Conservation (phyloP, 1,284 basidiomycete genomes). For the Moesziomyces parantarcticus region DNA sequence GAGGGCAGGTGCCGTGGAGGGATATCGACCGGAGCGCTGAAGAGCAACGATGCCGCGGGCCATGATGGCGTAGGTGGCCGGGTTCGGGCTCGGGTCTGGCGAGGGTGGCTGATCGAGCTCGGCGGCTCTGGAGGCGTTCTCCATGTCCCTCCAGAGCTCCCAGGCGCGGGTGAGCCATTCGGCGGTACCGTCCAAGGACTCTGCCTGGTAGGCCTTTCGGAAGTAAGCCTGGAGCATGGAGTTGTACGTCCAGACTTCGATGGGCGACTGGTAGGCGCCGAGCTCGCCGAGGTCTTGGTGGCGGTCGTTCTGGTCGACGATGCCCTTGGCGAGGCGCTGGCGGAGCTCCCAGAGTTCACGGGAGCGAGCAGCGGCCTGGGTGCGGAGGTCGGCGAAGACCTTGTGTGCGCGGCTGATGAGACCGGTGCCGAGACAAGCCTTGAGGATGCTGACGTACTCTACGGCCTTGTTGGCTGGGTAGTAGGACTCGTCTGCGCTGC, state of each 20-base stretch:
- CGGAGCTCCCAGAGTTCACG: constrained; percentile 45
- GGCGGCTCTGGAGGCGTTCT: constrained; percentile 7
- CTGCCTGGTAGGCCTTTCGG: constrained; percentile 51
- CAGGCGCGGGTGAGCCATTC: constrained; percentile 56
- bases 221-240: constrained; percentile 62
- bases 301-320: constrained; percentile 36
- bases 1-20: constrained; percentile 34
- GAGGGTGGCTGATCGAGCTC: constrained; percentile 29
- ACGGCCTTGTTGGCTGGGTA: constrained; percentile 53
- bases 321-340: constrained; percentile 31
- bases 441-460: constrained; percentile 59
- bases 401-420: constrained; percentile 61
- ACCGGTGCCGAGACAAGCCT: constrained; percentile 62
- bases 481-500: constrained; percentile 51
- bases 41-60: constrained; percentile 57
- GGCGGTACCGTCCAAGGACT: constrained; percentile 34
- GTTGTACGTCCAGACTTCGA: constrained; percentile 60
- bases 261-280: constrained; percentile 27
- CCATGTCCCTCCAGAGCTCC: constrained; percentile 58
- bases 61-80: constrained; percentile 56
- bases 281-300: constrained; percentile 35
- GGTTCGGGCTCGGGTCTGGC: constrained; percentile 53
- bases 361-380: constrained; percentile 39
- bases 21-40: constrained; percentile 39
- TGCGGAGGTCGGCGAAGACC: constrained; percentile 57